A percentile compares a stretch with the other conserved stretches of the same genome.
Conservation (phyloP, 306 rosid species). For the Cucurbita argyrosperma region DNA sequence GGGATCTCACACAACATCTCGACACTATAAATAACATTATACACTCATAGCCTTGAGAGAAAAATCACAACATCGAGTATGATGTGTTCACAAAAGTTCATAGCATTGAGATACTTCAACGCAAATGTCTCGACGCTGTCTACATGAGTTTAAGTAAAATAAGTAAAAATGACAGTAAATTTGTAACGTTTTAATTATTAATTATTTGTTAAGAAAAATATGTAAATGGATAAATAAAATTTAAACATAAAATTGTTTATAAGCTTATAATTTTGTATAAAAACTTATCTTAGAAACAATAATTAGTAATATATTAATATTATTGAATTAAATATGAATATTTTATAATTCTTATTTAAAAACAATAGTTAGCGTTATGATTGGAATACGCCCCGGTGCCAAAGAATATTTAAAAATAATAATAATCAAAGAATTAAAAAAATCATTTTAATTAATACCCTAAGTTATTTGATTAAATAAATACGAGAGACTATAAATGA, state of each 20-base stretch:
- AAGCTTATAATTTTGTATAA: neutral
- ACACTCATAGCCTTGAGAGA: too few species aligned
- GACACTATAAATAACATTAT: too few species aligned
- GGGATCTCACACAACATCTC: too few species aligned
- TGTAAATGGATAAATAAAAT: neutral
- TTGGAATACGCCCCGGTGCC: neutral
- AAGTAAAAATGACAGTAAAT: too few species aligned
- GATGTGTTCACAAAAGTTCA: too few species aligned
- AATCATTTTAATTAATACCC: neutral
- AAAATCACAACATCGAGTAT: too few species aligned
- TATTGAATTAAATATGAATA: neutral
- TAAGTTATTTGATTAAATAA: neutral
- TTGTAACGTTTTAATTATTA: too few species aligned
- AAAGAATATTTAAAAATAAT: neutral
- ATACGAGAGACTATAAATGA: neutral
- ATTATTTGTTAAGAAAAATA: too few species aligned
- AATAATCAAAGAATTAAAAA: neutral
- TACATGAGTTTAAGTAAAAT: too few species aligned
- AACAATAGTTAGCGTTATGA: neutral
- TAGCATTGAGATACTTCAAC: too few species aligned
- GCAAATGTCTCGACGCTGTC: too few species aligned
- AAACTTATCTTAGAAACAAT: too few species aligned
- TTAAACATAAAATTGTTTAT: neutral
- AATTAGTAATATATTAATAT: neutral
- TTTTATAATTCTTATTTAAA: neutral